Percentiles rank a stretch among this genome's conserved stretches.
These are phyloP conservation scores for Tolypocladium tropicale DNA, from an alignment of 2,329 filamentous ascomycete genomes.

Conservation along the genomic window DNA sequence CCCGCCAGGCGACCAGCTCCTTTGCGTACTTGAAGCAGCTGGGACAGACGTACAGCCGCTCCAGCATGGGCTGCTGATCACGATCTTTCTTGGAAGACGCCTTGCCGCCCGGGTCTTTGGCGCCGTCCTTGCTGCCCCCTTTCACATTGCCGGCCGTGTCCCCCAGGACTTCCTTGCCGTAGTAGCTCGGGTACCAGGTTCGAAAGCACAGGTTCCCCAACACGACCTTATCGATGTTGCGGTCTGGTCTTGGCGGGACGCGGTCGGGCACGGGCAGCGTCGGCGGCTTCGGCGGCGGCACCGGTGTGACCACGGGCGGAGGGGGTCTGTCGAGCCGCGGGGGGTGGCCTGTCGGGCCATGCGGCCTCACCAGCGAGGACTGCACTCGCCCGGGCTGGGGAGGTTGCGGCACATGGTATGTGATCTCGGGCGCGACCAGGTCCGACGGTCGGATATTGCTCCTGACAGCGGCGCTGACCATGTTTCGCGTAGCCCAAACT, in stretches of 20 bases:
- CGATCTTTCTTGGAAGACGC: constrained; percentile 21
- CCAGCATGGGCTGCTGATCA: constrained; percentile 38
- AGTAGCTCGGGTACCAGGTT: constrained; percentile 90
- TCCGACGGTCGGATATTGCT: constrained; percentile 20
- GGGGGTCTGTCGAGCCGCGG: constrained; percentile 17
- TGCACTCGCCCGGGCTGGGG: constrained; percentile 12
- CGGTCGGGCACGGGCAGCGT: constrained; percentile 16
- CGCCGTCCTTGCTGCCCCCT: constrained; percentile 14
- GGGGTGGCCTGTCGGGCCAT: constrained; percentile 21
- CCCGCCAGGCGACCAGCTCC: constrained; percentile 47
- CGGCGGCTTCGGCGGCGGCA: constrained; percentile 24
- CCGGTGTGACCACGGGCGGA: constrained; percentile 18
- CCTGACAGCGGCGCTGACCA: constrained; percentile 5
- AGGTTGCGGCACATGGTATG: constrained; percentile 27
- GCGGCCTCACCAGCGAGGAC: constrained; percentile 22
- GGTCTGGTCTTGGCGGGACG: constrained; percentile 39
- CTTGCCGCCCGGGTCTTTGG: constrained; percentile 16
- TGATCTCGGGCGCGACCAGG: constrained; percentile 29
- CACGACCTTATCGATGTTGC: constrained; percentile 80
- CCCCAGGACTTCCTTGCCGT: constrained; percentile 60
- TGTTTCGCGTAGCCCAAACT: not conserved
- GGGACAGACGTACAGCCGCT: constrained; percentile 75
- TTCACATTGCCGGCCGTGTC: constrained; percentile 27
- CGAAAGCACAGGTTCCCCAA: constrained; percentile 76
- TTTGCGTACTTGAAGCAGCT: constrained; percentile 89